Evolutionary conservation across 495 filamentous ascomycete species (phyloP).

Genomic region (Neurospora sp.): DNA sequence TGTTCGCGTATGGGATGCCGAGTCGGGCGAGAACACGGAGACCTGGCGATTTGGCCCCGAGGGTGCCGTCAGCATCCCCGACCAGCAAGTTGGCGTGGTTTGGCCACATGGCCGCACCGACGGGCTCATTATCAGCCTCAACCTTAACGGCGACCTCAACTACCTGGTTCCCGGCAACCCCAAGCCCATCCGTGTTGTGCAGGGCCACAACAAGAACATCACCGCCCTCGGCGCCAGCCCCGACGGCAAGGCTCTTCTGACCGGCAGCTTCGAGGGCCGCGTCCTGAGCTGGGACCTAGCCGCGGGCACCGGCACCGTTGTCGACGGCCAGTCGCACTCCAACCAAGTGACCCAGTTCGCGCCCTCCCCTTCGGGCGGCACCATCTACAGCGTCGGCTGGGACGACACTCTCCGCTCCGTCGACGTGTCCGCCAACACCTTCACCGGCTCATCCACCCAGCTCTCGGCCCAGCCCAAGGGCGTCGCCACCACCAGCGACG

Average conservation of each 20-base stretch:
- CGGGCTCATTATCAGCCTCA: conserved; percentile 78
- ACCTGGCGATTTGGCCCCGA: conserved; percentile 86
- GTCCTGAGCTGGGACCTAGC: conserved; percentile 71
- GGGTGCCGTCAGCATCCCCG: conserved; percentile 55
- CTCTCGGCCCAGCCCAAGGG: conserved; percentile 43
- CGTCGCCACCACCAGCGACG: conserved; percentile 30
- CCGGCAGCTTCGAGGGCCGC: conserved; percentile 84
- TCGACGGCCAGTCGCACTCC: conserved; percentile 71
- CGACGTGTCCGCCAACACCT: conserved; percentile 45
- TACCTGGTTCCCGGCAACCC: conserved; percentile 66
- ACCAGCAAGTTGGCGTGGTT: conserved; percentile 92
- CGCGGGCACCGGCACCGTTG: conserved; percentile 51
- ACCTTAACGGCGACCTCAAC: conserved; percentile 79
- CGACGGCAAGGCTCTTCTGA: conserved; percentile 56
- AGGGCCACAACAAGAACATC: conserved; percentile 91
- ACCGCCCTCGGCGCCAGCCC: conserved; percentile 54
- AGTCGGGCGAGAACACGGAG: conserved; percentile 61
- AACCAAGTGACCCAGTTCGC: conserved; percentile 76
- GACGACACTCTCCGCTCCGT: conserved; percentile 84
- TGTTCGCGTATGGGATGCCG: conserved; percentile 81
- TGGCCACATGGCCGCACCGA: conserved; percentile 81
- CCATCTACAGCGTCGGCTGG: conserved; percentile 83
- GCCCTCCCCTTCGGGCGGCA: conserved; percentile 33
- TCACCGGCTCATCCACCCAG: conserved; percentile 35
- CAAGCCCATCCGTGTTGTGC: conserved; percentile 58